Percentiles rank a stretch among this genome's conserved stretches.
phyloP scores from a whole-genome alignment of 208 protist species.

The Acanthamoeba sp. region DNA sequence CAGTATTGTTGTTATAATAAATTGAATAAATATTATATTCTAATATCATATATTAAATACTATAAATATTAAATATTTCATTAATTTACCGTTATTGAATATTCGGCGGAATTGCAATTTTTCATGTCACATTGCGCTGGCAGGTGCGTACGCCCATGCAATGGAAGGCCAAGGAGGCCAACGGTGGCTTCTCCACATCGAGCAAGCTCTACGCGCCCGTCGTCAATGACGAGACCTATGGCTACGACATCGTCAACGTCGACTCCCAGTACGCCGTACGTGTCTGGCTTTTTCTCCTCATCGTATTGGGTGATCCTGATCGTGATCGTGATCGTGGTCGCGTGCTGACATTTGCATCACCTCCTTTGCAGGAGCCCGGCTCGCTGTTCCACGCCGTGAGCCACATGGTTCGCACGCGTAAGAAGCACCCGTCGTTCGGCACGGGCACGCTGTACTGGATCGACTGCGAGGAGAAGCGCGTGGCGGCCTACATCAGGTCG shows the following conservation, averaged over 20 bases:
- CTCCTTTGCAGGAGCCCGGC: conserved; percentile 69
- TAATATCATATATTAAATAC: too few species aligned
- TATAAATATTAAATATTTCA: too few species aligned
- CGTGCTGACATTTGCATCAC: background rate
- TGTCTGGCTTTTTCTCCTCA: background rate
- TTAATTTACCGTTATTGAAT: too few species aligned
- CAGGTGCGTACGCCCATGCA: conserved; percentile 87
- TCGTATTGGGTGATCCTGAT: too few species aligned
- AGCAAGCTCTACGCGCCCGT: conserved; percentile 80
- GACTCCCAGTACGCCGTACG: conserved; percentile 4
- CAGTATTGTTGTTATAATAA: too few species aligned
- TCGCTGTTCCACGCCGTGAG: conserved; percentile 80
- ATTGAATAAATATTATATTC: too few species aligned
- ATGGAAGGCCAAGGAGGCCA: conserved; percentile 76
- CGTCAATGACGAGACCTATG: conserved; percentile 79
- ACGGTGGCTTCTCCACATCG: conserved; percentile 83
- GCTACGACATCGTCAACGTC: conserved; percentile 83
- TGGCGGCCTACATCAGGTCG: conserved; percentile 79
- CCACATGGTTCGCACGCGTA: conserved; percentile 78
- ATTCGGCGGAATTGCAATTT: too few species aligned
- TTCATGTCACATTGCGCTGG: too few species aligned
- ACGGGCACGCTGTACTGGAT: conserved; percentile 81
- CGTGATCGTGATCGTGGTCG: background rate
- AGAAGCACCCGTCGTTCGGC: conserved; percentile 82
- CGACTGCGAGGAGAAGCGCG: conserved; percentile 46